These are phyloP conservation scores for Actinomortierella ambigua DNA, from an alignment of 371 early-diverging fungal genomes.

Conservation along the genomic window DNA sequence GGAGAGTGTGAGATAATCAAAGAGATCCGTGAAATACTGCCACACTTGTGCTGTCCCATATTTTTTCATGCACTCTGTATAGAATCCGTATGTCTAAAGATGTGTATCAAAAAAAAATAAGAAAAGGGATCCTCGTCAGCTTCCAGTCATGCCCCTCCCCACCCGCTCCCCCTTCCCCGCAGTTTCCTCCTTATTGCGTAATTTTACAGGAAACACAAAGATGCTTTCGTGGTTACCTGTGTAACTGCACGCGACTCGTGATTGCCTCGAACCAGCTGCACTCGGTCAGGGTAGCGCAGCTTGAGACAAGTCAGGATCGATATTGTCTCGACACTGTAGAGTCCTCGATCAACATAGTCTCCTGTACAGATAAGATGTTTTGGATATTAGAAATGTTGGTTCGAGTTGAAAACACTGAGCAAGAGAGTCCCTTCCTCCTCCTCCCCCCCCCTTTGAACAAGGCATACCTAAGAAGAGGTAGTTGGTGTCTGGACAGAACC, in stretches of 20 bases:
- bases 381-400: not conserved
- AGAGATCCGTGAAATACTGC: conserved; percentile 94
- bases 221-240: conserved; percentile 54
- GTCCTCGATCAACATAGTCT: conserved; percentile 98
- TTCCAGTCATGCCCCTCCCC: no score
- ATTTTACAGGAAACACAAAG: not conserved
- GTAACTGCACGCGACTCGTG: conserved; percentile 95
- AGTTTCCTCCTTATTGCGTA: not conserved
- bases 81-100: conserved; percentile 93
- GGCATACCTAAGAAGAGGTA: conserved; percentile 90
- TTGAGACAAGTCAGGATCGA: conserved; percentile 89
- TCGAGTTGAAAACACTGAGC: not conserved
- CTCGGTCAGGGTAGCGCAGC: conserved; percentile 89
- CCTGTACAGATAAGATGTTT: conserved; percentile 57
- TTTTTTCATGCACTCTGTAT: conserved; percentile 94
- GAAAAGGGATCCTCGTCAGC: no score
- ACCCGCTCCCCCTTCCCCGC: no score
- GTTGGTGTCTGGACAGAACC: conserved; percentile 90
- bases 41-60: conserved; percentile 89
- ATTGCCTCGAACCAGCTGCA: conserved; percentile 96
- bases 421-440: not conserved
- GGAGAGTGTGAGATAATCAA: conserved; percentile 91
- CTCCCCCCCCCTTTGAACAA: not conserved
- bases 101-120: not conserved
- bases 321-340: conserved; percentile 95